A percentile compares a stretch with the other conserved stretches of the same genome.
Evolutionary conservation across 805 yeast genomes (phyloP).

Genomic region (Metschnikowia similis): DNA sequence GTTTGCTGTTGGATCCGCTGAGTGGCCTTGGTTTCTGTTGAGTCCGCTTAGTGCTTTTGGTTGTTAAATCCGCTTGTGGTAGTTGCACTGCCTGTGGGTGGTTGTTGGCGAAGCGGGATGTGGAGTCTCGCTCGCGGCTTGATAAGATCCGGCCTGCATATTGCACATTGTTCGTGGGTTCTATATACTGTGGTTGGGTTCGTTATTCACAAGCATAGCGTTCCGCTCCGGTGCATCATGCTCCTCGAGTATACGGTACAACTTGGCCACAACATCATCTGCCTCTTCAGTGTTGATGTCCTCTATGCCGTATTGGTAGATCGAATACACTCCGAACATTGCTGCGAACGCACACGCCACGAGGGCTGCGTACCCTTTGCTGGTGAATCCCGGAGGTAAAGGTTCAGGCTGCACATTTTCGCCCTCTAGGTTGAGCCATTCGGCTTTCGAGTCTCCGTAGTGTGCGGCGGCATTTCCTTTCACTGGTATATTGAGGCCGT

Average conservation of each 20-base stretch:
- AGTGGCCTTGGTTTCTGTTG: not conserved
- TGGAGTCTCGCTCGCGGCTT: not conserved
- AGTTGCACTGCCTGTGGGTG: not conserved
- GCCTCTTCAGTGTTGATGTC: constrained; percentile 53
- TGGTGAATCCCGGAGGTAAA: constrained; percentile 67
- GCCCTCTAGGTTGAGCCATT: constrained; percentile 56
- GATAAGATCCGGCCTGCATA: constrained; percentile 9
- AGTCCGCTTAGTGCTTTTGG: not conserved
- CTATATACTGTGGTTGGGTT: not conserved
- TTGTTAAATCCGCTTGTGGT: not conserved
- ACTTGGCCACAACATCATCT: constrained; percentile 34
- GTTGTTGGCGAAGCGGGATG: not conserved
- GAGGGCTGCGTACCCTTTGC: constrained; percentile 65
- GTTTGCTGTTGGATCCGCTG: not conserved
- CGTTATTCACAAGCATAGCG: constrained; percentile 9
- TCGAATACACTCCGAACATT: constrained; percentile 55
- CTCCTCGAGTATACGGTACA: constrained; percentile 28
- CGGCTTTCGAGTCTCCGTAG: constrained; percentile 40
- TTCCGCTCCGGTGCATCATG: constrained; percentile 18
- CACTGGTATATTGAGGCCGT: constrained; percentile 39
- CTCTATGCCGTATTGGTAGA: constrained; percentile 61
- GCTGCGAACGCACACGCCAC: constrained; percentile 51
- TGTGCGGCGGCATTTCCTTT: constrained; percentile 69
- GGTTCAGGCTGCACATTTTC: constrained; percentile 58
- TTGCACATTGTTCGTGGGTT: not conserved